Evolutionary conservation across 805 yeast genomes (phyloP).

Genomic region (Monosporozyma solicola): DNA sequence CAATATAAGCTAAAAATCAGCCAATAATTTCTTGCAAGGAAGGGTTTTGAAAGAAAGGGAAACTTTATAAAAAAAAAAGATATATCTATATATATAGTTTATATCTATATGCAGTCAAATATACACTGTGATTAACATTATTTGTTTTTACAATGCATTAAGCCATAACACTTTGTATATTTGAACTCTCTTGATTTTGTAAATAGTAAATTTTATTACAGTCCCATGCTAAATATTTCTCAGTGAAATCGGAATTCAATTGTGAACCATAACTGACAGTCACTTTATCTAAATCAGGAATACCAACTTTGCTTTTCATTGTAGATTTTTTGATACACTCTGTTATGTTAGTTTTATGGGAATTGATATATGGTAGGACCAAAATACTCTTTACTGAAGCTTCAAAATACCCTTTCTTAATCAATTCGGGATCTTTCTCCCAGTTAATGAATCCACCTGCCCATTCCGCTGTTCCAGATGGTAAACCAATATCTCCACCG

Average conservation of each 20-base stretch:
- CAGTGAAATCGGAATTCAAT: constrained; percentile 2
- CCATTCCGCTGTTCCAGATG: constrained; percentile 66
- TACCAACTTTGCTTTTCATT: background rate
- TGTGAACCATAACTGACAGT: constrained; percentile 5
- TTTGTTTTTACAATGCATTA: background rate
- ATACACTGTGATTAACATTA: too few relatives aligned
- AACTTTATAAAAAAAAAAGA: too few relatives aligned
- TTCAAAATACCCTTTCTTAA: constrained; percentile 65
- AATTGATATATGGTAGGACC: constrained; percentile 44
- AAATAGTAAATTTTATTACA: constrained; percentile 12
- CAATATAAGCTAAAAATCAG: too few relatives aligned
- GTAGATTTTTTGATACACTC: background rate
- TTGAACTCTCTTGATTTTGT: background rate
- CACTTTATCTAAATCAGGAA: constrained; percentile 3
- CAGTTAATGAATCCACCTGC: constrained; percentile 86
- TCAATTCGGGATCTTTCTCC: constrained; percentile 60
- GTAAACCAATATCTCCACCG: constrained; percentile 48
- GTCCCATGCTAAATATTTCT: constrained; percentile 11
- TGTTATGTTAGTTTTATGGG: background rate
- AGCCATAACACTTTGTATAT: background rate
- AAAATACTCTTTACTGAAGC: constrained; percentile 49
- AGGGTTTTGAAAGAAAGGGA: too few relatives aligned
- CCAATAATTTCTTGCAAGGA: too few relatives aligned
- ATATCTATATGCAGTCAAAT: too few relatives aligned
- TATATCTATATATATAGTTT: too few relatives aligned